Conservation (phyloP, 768 basidiomycete species). For the Trametes elegans region DNA sequence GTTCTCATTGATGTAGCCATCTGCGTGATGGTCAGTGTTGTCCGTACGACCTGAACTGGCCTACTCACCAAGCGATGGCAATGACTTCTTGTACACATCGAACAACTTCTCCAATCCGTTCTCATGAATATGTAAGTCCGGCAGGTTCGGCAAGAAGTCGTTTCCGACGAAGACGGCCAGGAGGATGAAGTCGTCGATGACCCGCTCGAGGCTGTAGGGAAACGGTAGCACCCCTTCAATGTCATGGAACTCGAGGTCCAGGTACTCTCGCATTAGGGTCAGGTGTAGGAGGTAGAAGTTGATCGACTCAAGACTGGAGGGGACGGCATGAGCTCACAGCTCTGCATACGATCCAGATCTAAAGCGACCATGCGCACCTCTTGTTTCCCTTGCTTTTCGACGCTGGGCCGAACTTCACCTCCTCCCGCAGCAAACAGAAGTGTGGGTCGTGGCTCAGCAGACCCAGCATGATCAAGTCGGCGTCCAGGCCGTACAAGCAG, state of each 20-base stretch:
- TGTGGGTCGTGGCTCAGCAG: constrained; percentile 97
- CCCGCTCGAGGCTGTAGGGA: constrained; percentile 83
- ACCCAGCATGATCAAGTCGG: constrained; percentile 97
- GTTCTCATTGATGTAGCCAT: constrained; percentile 90
- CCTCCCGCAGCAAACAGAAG: constrained; percentile 95
- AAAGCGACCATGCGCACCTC: constrained; percentile 41
- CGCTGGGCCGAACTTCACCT: constrained; percentile 94
- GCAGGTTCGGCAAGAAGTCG: constrained; percentile 94
- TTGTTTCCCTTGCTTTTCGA: constrained; percentile 65
- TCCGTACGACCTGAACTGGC: background rate
- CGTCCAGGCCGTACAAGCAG: constrained; percentile 97
- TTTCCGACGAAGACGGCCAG: constrained; percentile 97
- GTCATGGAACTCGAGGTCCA: constrained; percentile 90
- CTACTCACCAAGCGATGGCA: constrained; percentile 67
- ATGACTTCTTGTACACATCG: constrained; percentile 90
- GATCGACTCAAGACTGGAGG: constrained; percentile 60
- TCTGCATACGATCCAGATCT: too few species aligned
- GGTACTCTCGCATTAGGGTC: constrained; percentile 93
- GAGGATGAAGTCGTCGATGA: constrained; percentile 98
- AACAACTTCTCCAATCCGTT: constrained; percentile 92
- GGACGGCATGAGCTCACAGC: background rate
- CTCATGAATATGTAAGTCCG: constrained; percentile 96
- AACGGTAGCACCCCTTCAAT: constrained; percentile 69
- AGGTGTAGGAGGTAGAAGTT: constrained; percentile 96
- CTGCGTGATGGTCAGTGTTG: constrained; percentile 37